Conservation (phyloP, 495 filamentous ascomycete genomes). For the Schizothecium vesticola region DNA sequence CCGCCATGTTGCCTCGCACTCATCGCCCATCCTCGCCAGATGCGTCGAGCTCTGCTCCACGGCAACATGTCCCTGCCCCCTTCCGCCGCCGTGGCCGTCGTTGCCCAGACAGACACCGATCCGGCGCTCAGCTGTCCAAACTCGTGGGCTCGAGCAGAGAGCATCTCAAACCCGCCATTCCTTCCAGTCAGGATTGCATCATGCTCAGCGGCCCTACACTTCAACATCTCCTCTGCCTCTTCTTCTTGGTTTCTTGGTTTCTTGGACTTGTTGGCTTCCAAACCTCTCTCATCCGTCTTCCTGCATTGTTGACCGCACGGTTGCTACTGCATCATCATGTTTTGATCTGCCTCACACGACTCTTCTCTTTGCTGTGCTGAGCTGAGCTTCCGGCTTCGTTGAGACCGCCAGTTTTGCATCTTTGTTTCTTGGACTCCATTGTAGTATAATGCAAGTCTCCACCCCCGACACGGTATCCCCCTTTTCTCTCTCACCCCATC, state of each 20-base stretch:
- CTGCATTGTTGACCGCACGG: constrained; percentile 9
- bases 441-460: constrained; percentile 20
- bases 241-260: constrained; percentile 11
- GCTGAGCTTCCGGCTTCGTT: constrained; percentile 5
- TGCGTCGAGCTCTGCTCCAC: neutral
- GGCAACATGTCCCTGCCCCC: neutral
- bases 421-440: constrained; percentile 18
- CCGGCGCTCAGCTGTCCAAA: neutral
- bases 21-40: neutral
- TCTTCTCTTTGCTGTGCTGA: constrained; percentile 10
- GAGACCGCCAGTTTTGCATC: constrained; percentile 16
- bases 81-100: neutral
- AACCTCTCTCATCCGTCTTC: constrained; percentile 6
- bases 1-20: neutral
- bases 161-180: neutral
- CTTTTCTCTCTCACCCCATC: constrained; percentile 1
- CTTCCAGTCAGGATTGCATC: constrained; percentile 13
- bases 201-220: neutral
- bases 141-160: neutral
- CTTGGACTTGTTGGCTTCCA: constrained; percentile 8
- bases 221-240: neutral
- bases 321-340: constrained; percentile 21
- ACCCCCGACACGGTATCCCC: constrained; percentile 14
- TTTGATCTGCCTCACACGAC: constrained; percentile 11
- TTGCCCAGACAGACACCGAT: constrained; percentile 5